phyloP scores from a whole-genome alignment of 139 green algal species.

The Micromonas commoda region DNA sequence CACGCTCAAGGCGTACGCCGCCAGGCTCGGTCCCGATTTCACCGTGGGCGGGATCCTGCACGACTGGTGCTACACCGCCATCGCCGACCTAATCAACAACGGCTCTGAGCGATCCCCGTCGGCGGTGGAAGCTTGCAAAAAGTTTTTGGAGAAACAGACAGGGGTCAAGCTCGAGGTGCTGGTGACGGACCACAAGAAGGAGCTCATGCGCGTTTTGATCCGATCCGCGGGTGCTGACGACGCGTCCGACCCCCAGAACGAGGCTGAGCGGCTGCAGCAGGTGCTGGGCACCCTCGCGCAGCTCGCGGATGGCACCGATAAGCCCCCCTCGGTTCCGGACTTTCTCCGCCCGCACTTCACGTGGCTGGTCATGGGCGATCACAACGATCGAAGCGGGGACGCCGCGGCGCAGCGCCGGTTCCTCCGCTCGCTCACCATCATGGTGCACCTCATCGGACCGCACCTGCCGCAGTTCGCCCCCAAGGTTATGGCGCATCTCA shows the following conservation, averaged over 20 bases:
- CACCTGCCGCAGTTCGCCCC: constrained; percentile 24
- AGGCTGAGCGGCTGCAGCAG: background rate
- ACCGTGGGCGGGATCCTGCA: background rate
- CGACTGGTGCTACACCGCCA: constrained; percentile 12
- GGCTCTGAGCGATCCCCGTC: background rate
- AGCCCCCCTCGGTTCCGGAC: background rate
- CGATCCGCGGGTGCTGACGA: background rate
- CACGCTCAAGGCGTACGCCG: constrained; percentile 13
- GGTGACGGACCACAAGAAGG: background rate
- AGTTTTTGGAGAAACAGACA: constrained; percentile 1
- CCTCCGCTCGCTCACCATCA: constrained; percentile 17
- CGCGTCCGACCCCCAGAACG: background rate
- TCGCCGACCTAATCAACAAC: constrained; percentile 12
- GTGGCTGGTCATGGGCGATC: background rate
- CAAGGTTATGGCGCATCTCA: constrained; percentile 26
- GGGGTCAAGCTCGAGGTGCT: background rate
- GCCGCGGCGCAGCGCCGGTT: background rate
- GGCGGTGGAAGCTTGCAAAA: background rate
- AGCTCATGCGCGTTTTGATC: constrained; percentile 9
- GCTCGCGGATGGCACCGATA: background rate
- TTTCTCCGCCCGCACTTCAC: constrained; percentile 21
- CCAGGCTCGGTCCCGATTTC: background rate
- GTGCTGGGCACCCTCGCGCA: background rate
- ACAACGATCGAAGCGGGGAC: constrained; percentile 14
- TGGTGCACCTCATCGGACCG: constrained; percentile 17